Conservation (phyloP, 495 filamentous ascomycete species). For the Filosporella fistucella region DNA sequence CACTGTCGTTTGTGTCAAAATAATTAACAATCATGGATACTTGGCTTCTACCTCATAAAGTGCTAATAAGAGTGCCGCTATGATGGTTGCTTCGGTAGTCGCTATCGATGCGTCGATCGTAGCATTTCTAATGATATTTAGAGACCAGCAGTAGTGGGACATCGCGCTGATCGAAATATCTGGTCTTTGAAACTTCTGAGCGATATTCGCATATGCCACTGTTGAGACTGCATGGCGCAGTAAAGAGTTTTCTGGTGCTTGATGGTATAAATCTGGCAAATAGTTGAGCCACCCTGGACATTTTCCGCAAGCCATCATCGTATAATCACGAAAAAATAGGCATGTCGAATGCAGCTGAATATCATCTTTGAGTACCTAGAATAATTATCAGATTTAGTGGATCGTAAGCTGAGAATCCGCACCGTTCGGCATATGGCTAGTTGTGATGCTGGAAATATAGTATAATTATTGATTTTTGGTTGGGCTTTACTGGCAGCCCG, state of each 20-base stretch:
- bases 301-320: background rate
- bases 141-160: background rate
- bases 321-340: constrained; percentile 5
- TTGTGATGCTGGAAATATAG: no score
- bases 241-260: background rate
- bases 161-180: constrained; percentile 1
- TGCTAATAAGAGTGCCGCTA: constrained; percentile 1
- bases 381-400: no score
- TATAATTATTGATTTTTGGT: no score
- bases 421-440: no score
- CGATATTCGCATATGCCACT: constrained; percentile 7
- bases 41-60: constrained; percentile 13
- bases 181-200: background rate
- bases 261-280: constrained; percentile 2
- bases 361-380: background rate
- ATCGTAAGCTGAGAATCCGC: no score
- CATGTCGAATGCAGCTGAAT: background rate
- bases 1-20: no score
- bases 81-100: constrained; percentile 4
- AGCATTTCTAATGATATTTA: background rate
- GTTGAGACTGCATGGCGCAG: background rate
- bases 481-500: background rate
- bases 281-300: constrained; percentile 1
- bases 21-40: no score
- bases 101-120: background rate